Evolutionary conservation across 2,329 filamentous ascomycete genomes (phyloP), one percentile per base, ranked within the genome.

Genomic region (Cordyceps javanica): DNA sequence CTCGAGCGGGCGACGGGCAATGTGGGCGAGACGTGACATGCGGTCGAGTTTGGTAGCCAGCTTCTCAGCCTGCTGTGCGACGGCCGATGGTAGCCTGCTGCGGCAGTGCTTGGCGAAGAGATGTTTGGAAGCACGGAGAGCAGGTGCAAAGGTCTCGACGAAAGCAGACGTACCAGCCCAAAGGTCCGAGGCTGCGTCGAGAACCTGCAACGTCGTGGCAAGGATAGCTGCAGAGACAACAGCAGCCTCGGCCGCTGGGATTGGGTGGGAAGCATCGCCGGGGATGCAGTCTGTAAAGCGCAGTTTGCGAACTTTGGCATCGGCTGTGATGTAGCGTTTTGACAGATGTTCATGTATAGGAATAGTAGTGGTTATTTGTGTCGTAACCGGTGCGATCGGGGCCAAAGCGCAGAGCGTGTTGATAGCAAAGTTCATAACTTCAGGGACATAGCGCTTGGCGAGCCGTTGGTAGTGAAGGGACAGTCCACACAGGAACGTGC

Each of bases 391-490:
- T 48, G 81, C 77, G 13, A 70, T 67, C 1, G 87, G 88, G n/a
- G 83, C 80, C 28, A 93, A 75, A 10, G 83, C 80, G 62, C 77
- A 82, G 21, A 97, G 73, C 0, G 87, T 88, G 69, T 93, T 91
- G 45, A 91, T 74, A 26, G 83, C 81, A 69, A 91, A 97, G 69
- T 90, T 90, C 64, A 96, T 78, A 32, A 92, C 81, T 72, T 99
- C 94, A 0, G 94, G 94, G 48, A 97, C 80, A 71, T 93, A 96
- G 65, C 94, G 82, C 75, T 91, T 94, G 5, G 93, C 87, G 7
- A 93, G 76, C 36, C 79, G 77, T 72, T 97, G 91, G 72, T 95
- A 97, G 68, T 93, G 87, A 28, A 96, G 71, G 52, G 83, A 86
- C 38, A 97, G 76, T 23, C 89, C 89, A 32, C 85, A 83, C n/a